Base-by-base conservation (phyloP, 495 filamentous ascomycete species). In the Penicillium fimorum region DNA sequence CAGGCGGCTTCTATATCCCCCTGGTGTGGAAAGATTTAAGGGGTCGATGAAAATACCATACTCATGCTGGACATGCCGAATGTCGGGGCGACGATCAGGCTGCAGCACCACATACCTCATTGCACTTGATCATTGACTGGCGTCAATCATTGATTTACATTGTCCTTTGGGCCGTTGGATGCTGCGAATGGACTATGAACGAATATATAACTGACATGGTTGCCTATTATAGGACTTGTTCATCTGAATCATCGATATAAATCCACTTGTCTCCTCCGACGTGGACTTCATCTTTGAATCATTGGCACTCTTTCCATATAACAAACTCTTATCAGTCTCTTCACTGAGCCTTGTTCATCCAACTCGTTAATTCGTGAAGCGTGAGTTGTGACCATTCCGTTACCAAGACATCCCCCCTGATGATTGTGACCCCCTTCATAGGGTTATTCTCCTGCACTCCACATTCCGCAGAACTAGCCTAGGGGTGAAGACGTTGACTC, bases 401-500 rank as follows among this genome's bases (percentile, higher is more conserved):
- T 64, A 67, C 57, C 67, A 63, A 60, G 57, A 60, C 64, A 61
- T 59, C 64, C 56, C 60, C 68, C 73, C 74, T 76, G 73, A 76
- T 71, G 62, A 73, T 76, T 67, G 61, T 68, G 60, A 59, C 59
- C 69, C 72, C 76, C 71, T 74, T 63, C 69, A 70, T 74, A 79
- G 74, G 74, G 72, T 74, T 74, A 35, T 62, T 54, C 48, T 65
- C 64, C 67, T 74, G 63, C 62, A 67, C 67, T 72, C 80, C 79
- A 82, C 79, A 81, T 82, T 80, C 80, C 79, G 69, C 74, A 79
- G 73, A 73, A 59, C 54, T 61, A 60, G 66, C 68, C 73, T 76
- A 77, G 70, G 76, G 82, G 84, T 81, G 84, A 84, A 87, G 81
- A 81, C 83, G 83, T 87, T 87, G 75, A 77, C 81, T 87, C 84